Evolutionary conservation across 108 stramenopile genomes (phyloP).

Genomic region (Poteriospumella lacustris): DNA sequence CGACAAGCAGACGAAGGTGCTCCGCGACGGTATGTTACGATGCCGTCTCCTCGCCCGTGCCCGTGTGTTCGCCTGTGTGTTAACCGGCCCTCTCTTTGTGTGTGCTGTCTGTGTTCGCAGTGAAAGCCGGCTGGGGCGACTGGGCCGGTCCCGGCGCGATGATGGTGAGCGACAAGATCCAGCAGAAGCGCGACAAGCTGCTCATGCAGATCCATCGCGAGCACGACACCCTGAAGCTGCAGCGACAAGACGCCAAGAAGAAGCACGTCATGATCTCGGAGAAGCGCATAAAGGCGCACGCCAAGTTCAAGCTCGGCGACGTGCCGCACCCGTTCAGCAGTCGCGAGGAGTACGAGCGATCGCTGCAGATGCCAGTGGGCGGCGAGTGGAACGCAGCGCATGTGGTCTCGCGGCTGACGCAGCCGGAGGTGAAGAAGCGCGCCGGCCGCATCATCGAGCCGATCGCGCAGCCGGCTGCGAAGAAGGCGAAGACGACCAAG

Average conservation of each 20-base stretch:
- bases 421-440: constrained; percentile 76
- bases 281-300: constrained; percentile 66
- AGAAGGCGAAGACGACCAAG: too few relatives aligned
- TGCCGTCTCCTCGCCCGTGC: too few relatives aligned
- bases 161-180: neutral
- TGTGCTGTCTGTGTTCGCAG: neutral
- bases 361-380: constrained; percentile 83
- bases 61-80: too few relatives aligned
- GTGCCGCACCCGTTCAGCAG: constrained; percentile 91
- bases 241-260: constrained; percentile 65
- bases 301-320: constrained; percentile 66
- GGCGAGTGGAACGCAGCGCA: constrained; percentile 85
- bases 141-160: constrained; percentile 21
- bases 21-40: constrained; percentile 5
- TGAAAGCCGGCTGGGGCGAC: constrained; percentile 27
- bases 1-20: neutral
- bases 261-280: constrained; percentile 83
- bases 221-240: constrained; percentile 10
- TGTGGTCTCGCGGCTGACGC: constrained; percentile 73
- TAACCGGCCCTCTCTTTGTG: neutral
- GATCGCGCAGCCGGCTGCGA: too few relatives aligned
- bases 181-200: constrained; percentile 9
- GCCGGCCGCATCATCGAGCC: constrained; percentile 88
- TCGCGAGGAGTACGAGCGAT: constrained; percentile 86
- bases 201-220: neutral